phyloP scores from a whole-genome alignment of 768 basidiomycete species.

The Tulasnella sp. region DNA sequence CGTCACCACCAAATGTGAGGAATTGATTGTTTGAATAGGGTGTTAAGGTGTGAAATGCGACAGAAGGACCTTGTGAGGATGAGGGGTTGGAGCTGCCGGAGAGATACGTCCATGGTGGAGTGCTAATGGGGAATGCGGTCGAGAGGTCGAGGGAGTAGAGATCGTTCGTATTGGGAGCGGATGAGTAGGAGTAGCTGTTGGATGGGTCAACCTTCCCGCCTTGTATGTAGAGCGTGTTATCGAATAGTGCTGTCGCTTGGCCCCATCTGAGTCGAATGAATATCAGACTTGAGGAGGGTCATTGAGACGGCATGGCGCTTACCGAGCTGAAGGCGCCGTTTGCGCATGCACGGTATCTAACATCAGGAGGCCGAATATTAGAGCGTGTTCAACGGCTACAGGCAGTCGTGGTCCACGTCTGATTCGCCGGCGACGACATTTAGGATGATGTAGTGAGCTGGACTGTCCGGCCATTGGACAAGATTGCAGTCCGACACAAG shows the following conservation, averaged over 20 bases:
- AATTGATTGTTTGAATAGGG: constrained; percentile 43
- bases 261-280: constrained; percentile 54
- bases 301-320: neutral
- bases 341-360: neutral
- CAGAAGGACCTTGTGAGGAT: constrained; percentile 42
- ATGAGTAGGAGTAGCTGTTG: constrained; percentile 58
- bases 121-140: constrained; percentile 42
- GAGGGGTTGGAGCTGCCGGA: constrained; percentile 36
- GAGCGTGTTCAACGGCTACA: neutral
- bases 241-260: constrained; percentile 51
- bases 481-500: too few relatives aligned
- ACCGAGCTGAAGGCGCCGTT: constrained; percentile 2
- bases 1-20: constrained; percentile 67
- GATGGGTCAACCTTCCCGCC: constrained; percentile 71
- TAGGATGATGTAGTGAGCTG: neutral
- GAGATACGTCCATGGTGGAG: constrained; percentile 59
- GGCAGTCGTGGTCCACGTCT: neutral
- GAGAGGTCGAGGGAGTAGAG: constrained; percentile 57
- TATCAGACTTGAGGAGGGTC: neutral
- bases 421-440: constrained; percentile 1
- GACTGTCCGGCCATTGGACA: neutral
- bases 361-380: constrained; percentile 1
- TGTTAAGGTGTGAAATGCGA: constrained; percentile 74
- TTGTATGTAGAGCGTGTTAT: constrained; percentile 54
- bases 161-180: constrained; percentile 63